Conservation (phyloP, 2,329 filamentous ascomycete genomes). For the Colletotrichum sp. region DNA sequence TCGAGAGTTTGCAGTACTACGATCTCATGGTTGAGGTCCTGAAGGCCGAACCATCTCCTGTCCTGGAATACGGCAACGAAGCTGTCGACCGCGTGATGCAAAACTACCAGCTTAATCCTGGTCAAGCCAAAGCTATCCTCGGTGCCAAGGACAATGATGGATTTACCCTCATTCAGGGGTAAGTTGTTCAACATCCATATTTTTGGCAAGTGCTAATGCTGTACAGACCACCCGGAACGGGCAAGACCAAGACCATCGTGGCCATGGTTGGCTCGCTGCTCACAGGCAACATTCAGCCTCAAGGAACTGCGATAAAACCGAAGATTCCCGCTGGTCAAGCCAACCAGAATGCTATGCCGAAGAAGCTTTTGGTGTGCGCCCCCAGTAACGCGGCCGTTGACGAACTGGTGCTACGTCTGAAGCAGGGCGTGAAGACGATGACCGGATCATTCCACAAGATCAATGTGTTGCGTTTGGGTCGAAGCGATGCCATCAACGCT, state of each 20-base stretch:
- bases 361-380: conserved; percentile 96
- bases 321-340: conserved; percentile 32
- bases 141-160: conserved; percentile 95
- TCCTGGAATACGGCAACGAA: conserved; percentile 80
- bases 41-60: conserved; percentile 85
- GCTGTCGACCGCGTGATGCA: conserved; percentile 71
- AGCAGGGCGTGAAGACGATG: conserved; percentile 80
- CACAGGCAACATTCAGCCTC: conserved; percentile 56
- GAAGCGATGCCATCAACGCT: conserved; percentile 89
- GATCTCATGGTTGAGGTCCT: conserved; percentile 94
- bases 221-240: conserved; percentile 84
- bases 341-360: conserved; percentile 50
- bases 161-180: conserved; percentile 94
- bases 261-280: conserved; percentile 92
- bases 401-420: conserved; percentile 91
- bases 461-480: conserved; percentile 87
- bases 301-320: conserved; percentile 38
- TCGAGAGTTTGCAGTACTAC: conserved; percentile 92
- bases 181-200: conserved; percentile 30
- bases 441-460: conserved; percentile 76
- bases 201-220: conserved; percentile 32
- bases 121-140: conserved; percentile 89
- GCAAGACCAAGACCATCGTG: conserved; percentile 97
- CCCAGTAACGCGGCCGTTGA: conserved; percentile 98
- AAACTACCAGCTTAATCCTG: conserved; percentile 84